These are phyloP conservation scores for Salix exigua DNA, from an alignment of 345 rosid species.

Conservation along the genomic window DNA sequence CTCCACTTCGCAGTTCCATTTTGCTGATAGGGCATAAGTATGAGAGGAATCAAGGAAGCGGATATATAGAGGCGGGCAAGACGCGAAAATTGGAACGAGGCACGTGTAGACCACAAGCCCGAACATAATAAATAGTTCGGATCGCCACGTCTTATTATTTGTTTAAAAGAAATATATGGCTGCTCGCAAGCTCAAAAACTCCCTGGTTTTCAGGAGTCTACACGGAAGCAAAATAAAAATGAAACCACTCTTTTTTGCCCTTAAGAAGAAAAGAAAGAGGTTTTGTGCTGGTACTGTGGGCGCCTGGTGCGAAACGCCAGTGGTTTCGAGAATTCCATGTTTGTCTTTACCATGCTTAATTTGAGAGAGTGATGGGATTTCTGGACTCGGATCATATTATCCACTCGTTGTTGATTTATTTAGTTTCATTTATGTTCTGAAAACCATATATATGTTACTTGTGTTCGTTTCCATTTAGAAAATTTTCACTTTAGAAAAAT, in stretches of 20 bases:
- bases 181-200: not conserved
- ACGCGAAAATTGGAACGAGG: not conserved
- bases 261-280: not conserved
- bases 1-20: not conserved
- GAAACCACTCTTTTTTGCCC: not conserved
- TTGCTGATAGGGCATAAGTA: not conserved
- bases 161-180: not conserved
- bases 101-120: slow-evolving; percentile 27
- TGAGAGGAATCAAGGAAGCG: not conserved
- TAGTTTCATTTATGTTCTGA: not conserved
- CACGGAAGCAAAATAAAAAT: not conserved
- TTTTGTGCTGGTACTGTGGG: slow-evolving; percentile 2
- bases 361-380: not conserved
- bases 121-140: not conserved
- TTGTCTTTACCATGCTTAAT: not conserved
- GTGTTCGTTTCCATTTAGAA: not conserved
- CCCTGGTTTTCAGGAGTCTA: slow-evolving; percentile 33
- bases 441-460: not conserved
- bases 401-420: not conserved
- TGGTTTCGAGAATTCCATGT: not conserved
- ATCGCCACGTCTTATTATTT: not conserved
- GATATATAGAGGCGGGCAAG: slow-evolving; percentile 15
- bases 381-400: not conserved
- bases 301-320: not conserved
- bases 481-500: not conserved